A percentile compares a stretch with the other conserved stretches of the same genome.
Evolutionary conservation across 371 early-diverging fungal species (phyloP).

Genomic region (Cokeromyces recurvatus): DNA sequence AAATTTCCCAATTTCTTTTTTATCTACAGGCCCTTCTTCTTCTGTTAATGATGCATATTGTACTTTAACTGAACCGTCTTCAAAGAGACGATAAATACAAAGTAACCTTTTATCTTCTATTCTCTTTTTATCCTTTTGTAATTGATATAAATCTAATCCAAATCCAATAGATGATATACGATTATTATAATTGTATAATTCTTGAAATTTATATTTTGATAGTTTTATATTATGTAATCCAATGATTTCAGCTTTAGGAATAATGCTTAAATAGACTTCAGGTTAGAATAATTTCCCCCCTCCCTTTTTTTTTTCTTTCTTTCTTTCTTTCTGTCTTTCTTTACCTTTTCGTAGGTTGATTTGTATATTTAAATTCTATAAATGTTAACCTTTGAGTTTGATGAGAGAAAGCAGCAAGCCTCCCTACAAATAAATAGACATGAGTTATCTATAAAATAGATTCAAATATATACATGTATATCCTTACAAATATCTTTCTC

Average conservation of each 20-base stretch:
- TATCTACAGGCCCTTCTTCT: too few relatives aligned
- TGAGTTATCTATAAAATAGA: not conserved
- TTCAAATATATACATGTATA: not conserved
- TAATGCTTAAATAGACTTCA: too few relatives aligned
- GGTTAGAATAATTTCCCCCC: too few relatives aligned
- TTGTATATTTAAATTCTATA: not conserved
- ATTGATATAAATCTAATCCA: not conserved
- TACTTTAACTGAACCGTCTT: slow-evolving; percentile 12
- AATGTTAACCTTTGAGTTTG: not conserved
- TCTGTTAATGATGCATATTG: too few relatives aligned
- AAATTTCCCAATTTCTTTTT: too few relatives aligned
- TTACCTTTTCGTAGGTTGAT: too few relatives aligned
- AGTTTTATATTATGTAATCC: too few relatives aligned
- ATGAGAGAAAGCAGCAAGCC: not conserved
- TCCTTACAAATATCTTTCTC: not conserved
- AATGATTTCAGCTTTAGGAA: too few relatives aligned
- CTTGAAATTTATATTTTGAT: not conserved
- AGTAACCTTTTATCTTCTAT: not conserved
- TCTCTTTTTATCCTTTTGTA: not conserved
- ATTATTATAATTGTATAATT: too few relatives aligned
- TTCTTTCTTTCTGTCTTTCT: too few relatives aligned
- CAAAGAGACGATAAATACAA: slow-evolving; percentile 11
- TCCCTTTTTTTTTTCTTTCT: too few relatives aligned
- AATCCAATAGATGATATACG: not conserved
- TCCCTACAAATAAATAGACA: not conserved